Percentiles rank a stretch among this genome's conserved stretches.
These are phyloP conservation scores for Zygoascus ofunaensis DNA, from an alignment of 805 yeast species.

Conservation along the genomic window DNA sequence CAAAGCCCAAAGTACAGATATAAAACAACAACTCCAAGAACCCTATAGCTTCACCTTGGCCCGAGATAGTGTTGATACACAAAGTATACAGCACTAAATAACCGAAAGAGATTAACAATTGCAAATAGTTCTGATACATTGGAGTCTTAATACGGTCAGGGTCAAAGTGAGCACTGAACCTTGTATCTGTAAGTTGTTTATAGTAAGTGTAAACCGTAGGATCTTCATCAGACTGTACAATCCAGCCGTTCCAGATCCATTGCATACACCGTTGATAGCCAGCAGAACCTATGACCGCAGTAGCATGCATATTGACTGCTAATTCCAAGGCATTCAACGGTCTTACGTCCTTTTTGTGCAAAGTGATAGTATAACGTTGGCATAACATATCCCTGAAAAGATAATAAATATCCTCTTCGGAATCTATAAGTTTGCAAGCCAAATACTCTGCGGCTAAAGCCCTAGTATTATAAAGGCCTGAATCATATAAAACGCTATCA, in stretches of 20 bases:
- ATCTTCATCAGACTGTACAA: slow-evolving; percentile 61
- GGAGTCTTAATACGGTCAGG: slow-evolving; percentile 84
- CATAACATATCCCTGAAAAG: slow-evolving; percentile 69
- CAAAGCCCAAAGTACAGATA: slow-evolving; percentile 55
- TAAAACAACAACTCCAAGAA: slow-evolving; percentile 44
- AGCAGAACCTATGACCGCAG: slow-evolving; percentile 63
- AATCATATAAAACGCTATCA: slow-evolving; percentile 54
- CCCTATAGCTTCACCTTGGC: slow-evolving; percentile 12
- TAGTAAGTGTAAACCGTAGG: slow-evolving; percentile 62
- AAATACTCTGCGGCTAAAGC: slow-evolving; percentile 64
- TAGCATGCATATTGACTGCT: slow-evolving; percentile 78
- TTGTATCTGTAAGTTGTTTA: slow-evolving; percentile 47
- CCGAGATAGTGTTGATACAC: slow-evolving; percentile 40
- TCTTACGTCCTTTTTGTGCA: slow-evolving; percentile 49
- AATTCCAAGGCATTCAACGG: slow-evolving; percentile 75
- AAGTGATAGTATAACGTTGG: slow-evolving; percentile 59
- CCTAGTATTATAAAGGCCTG: slow-evolving; percentile 50
- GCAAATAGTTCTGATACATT: slow-evolving; percentile 65
- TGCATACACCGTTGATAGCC: slow-evolving; percentile 81
- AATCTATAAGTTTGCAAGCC: slow-evolving; percentile 62
- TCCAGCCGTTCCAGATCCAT: slow-evolving; percentile 95
- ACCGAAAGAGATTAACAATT: slow-evolving; percentile 55
- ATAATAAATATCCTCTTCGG: slow-evolving; percentile 33
- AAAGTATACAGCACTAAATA: slow-evolving; percentile 55
- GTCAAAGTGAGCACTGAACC: slow-evolving; percentile 55